Evolutionary conservation across 176 grass and related monocot genomes (phyloP), one percentile per base, ranked within the genome.

Genomic region (Bothriochloa decipiens): DNA sequence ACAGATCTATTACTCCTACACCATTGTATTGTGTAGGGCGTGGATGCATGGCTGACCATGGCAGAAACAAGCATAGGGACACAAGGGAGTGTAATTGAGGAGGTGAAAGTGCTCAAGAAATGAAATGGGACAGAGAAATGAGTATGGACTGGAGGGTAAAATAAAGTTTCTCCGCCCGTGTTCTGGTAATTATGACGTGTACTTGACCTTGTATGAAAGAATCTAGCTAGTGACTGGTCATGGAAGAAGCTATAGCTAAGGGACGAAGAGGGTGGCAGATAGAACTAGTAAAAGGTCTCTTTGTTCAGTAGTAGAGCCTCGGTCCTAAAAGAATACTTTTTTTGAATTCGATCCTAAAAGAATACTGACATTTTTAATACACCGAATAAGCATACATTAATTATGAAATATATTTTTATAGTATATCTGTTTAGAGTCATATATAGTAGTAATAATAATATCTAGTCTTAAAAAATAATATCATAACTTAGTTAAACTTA

Each of bases 171-270:
- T 70, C 28, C 20, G 25, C 40, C 42, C 45, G 23, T 71, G 53
- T 40, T 76, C 20, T 45, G 66, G 17, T 81, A 64, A 81, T 81
- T 75, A 81, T 70, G 70, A 53, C 64, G 64, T 53, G 41, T 57
- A 46, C 22, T 67, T 82, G 83, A 27, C 26, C 77, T 53, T 72
- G 65, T 86, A 23, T 77, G 83, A 70, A 89, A 81, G 40, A 89
- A 81, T 76, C n/a, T 81, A 85, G 78, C 39, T 81, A 85, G 78
- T 86, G 82, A 88, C 79, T 83, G 74, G 39, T 86, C 79, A 70
- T 36, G 43, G 52, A 88, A 82, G 81, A 68, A 86, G 87, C 65
- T 74, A 88, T 36, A 86, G 69, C 13, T 16, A 16, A 70, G 20
- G 80, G 33, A n/a, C 27, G 65, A 42, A 32, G 29, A 32, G 29